These are phyloP conservation scores for Penicillium griseofulvum DNA, from an alignment of 2,329 filamentous ascomycete species.

Conservation along the genomic window DNA sequence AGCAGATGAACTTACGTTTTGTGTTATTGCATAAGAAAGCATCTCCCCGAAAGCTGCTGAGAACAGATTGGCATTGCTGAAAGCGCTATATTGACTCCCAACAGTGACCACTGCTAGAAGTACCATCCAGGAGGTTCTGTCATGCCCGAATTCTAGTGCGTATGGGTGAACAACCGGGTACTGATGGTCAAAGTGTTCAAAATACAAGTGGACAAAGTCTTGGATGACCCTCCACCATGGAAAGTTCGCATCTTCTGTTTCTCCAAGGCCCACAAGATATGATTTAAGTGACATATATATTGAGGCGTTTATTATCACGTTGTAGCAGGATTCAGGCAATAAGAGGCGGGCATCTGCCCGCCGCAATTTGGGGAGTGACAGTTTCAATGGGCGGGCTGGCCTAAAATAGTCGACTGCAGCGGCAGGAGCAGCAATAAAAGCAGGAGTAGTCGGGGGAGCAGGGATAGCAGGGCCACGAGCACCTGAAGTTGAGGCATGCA, in stretches of 20 bases:
- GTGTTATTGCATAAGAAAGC: not conserved
- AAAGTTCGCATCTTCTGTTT: not conserved
- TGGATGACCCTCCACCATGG: not conserved
- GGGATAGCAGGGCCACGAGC: not conserved
- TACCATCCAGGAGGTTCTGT: not conserved
- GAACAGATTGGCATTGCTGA: not conserved
- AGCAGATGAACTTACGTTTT: not conserved
- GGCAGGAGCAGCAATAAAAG: not conserved
- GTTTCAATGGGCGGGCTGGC: not conserved
- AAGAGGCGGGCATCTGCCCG: not conserved
- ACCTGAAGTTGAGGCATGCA: not conserved
- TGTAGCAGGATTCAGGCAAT: not conserved
- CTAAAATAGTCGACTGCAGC: not conserved
- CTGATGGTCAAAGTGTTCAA: slow-evolving; percentile 2
- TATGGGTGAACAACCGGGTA: slow-evolving; percentile 1
- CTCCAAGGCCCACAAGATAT: not conserved
- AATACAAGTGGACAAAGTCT: slow-evolving; percentile 2
- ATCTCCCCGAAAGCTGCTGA: not conserved
- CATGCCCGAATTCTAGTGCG: not conserved
- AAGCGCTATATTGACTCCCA: slow-evolving; percentile 2
- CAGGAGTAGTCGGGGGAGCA: not conserved
- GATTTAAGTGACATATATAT: not conserved
- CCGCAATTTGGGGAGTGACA: not conserved
- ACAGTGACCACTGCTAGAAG: slow-evolving; percentile 1
- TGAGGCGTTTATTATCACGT: not conserved